Evolutionary conservation across 768 basidiomycete species (phyloP).

Genomic region (Cystobasidium ongulense): DNA sequence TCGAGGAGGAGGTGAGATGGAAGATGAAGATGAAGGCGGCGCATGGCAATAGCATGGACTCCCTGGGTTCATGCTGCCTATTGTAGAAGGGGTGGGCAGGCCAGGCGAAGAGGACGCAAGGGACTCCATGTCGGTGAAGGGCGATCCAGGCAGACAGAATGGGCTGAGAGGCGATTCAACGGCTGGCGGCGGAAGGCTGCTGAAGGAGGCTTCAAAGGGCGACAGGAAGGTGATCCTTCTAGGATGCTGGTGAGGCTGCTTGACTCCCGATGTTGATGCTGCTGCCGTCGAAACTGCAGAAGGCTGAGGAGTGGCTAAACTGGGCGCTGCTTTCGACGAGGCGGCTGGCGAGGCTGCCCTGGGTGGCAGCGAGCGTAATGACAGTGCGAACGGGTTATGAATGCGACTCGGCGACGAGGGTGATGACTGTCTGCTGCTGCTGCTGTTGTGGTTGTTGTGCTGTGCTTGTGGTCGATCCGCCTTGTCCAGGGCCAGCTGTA

Average conservation of each 20-base stretch:
- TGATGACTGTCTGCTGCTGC: background rate
- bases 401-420: background rate
- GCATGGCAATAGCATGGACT: background rate
- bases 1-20: background rate
- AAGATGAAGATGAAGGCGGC: background rate
- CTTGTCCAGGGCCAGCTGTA: too few species aligned
- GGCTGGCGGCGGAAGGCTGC: background rate
- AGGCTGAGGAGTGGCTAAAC: background rate
- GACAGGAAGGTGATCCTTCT: conserved; percentile 9
- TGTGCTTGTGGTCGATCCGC: background rate
- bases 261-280: background rate
- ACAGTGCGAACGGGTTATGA: background rate
- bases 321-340: background rate
- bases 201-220: conserved; percentile 5
- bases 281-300: background rate
- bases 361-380: background rate
- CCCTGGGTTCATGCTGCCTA: background rate
- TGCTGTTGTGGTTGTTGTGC: background rate
- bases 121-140: conserved; percentile 3
- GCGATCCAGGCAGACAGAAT: background rate
- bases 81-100: background rate
- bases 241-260: background rate
- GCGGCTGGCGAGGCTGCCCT: background rate
- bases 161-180: conserved; percentile 5
- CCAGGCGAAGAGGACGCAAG: background rate